Evolutionary conservation across 2,329 filamentous ascomycete genomes (phyloP).

Genomic region (Bisporella sp.): DNA sequence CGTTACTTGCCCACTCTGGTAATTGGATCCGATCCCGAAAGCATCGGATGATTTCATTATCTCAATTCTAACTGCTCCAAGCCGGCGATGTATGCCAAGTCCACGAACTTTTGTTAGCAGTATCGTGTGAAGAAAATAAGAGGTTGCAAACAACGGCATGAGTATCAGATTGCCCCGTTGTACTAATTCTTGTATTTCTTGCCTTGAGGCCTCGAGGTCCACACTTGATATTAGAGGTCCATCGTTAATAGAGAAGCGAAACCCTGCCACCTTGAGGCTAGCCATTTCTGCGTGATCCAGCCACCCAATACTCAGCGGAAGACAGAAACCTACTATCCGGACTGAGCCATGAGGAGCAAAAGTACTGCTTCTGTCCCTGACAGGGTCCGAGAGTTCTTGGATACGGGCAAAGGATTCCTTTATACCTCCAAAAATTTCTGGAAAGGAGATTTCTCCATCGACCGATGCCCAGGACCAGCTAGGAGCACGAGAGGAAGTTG

Average conservation of each 20-base stretch:
- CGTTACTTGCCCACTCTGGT: background rate
- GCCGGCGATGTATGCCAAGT: background rate
- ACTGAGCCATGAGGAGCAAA: background rate
- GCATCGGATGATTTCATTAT: background rate
- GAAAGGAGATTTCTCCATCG: constrained; percentile 3
- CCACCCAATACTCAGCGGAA: background rate
- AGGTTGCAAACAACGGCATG: background rate
- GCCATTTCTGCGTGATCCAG: background rate
- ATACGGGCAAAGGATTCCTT: background rate
- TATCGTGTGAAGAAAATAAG: background rate
- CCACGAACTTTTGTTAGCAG: background rate
- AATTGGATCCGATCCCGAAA: background rate
- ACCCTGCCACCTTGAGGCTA: background rate
- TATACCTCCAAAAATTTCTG: background rate
- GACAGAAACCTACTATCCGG: background rate
- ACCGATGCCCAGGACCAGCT: constrained; percentile 7
- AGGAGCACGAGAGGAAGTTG: constrained; percentile 1
- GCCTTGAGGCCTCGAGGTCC: background rate
- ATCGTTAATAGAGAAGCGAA: background rate
- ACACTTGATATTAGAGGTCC: background rate
- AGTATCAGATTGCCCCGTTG: background rate
- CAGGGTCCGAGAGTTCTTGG: background rate
- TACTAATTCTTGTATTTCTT: background rate
- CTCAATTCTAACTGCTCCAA: background rate
- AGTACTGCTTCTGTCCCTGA: background rate